These are phyloP conservation scores for Ogataea zsoltii DNA, from an alignment of 805 yeast genomes.

Conservation along the genomic window DNA sequence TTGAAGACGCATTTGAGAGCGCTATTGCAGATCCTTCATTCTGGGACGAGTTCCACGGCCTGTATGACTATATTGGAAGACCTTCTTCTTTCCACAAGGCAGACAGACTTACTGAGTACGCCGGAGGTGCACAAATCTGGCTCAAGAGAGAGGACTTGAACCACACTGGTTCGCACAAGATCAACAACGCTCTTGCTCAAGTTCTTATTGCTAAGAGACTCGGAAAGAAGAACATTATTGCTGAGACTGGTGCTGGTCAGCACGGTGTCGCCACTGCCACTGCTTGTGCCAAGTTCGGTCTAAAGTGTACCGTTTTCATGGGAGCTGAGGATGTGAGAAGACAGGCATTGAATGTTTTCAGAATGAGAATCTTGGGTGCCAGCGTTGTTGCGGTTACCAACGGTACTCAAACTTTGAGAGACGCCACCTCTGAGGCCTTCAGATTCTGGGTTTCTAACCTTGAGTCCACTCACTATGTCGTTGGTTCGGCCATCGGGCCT, in stretches of 20 bases:
- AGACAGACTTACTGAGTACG: constrained; percentile 81
- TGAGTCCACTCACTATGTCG: constrained; percentile 86
- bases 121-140: constrained; percentile 97
- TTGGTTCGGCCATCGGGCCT: constrained; percentile 99
- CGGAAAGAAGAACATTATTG: constrained; percentile 75
- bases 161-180: constrained; percentile 88
- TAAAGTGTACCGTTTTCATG: constrained; percentile 94
- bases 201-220: constrained; percentile 76
- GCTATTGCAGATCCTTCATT: constrained; percentile 88
- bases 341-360: constrained; percentile 96
- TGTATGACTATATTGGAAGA: constrained; percentile 93
- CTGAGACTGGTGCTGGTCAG: constrained; percentile 93
- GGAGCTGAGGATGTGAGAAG: constrained; percentile 99
- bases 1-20: constrained; percentile 82
- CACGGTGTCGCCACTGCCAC: constrained; percentile 94
- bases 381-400: constrained; percentile 89
- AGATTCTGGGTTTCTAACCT: constrained; percentile 92
- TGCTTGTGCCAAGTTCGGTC: constrained; percentile 89
- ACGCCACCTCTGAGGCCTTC: constrained; percentile 97
- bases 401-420: constrained; percentile 95
- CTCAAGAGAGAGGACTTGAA: constrained; percentile 94
- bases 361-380: constrained; percentile 97
- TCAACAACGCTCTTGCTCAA: constrained; percentile 82
- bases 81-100: constrained; percentile 93
- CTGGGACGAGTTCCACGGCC: constrained; percentile 87